Evolutionary conservation across 2,329 filamentous ascomycete genomes (phyloP).

Genomic region (Chalaropsis ovoidea): DNA sequence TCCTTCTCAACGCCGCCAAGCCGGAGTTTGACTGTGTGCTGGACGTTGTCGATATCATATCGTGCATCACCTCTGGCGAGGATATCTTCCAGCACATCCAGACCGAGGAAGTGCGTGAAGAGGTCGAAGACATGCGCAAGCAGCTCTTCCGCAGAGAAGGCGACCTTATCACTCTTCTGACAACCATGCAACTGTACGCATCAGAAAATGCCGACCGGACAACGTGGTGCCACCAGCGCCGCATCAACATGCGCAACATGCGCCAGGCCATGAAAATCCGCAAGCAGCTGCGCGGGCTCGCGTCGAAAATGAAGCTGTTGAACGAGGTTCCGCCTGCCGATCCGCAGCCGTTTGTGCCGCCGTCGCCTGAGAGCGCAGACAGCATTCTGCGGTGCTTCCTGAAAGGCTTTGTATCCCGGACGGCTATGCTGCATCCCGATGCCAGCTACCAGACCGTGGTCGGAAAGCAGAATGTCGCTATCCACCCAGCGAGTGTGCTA

Average conservation of each 20-base stretch:
- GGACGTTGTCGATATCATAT: conserved; percentile 76
- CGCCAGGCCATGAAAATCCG: conserved; percentile 52
- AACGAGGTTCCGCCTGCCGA: conserved; percentile 38
- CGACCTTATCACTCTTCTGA: conserved; percentile 55
- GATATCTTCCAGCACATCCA: conserved; percentile 53
- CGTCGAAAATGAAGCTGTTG: conserved; percentile 44
- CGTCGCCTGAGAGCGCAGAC: conserved; percentile 45
- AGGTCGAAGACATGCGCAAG: conserved; percentile 44
- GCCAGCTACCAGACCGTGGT: conserved; percentile 50
- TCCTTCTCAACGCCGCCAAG: conserved; percentile 67
- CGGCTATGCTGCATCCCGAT: conserved; percentile 51
- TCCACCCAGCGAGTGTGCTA: conserved; percentile 54
- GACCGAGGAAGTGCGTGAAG: conserved; percentile 47
- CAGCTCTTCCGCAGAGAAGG: conserved; percentile 53
- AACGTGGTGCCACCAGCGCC: conserved; percentile 49
- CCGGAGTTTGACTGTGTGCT: conserved; percentile 62
- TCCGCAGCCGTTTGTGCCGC: conserved; percentile 46
- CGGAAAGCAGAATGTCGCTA: conserved; percentile 50
- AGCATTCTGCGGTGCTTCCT: conserved; percentile 52
- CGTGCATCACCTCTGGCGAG: conserved; percentile 52
- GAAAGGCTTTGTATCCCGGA: conserved; percentile 50
- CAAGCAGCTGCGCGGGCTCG: conserved; percentile 49
- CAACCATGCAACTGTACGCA: conserved; percentile 51
- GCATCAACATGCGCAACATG: conserved; percentile 52
- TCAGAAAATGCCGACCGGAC: conserved; percentile 46